Conservation (phyloP, 1,139 yeast species). For the Insectozyma bohioensis region DNA sequence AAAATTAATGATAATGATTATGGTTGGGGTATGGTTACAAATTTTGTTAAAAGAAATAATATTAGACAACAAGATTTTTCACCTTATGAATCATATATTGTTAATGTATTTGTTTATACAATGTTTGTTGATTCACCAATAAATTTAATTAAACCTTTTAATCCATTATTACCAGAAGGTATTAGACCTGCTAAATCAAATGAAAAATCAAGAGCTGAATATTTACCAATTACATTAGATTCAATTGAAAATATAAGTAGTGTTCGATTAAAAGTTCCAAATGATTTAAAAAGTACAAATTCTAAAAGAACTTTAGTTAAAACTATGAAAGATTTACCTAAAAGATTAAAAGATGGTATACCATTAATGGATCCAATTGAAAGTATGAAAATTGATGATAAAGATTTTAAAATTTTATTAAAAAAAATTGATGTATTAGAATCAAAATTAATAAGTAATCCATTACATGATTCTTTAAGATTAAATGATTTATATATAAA, state of each 20-base stretch:
- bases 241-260: constrained; percentile 77
- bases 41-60: constrained; percentile 66
- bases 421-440: constrained; percentile 82
- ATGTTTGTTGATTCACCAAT: constrained; percentile 80
- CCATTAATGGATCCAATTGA: constrained; percentile 88
- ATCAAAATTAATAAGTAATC: constrained; percentile 66
- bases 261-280: constrained; percentile 78
- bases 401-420: constrained; percentile 66
- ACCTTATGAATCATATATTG: constrained; percentile 87
- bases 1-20: constrained; percentile 61
- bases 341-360: constrained; percentile 85
- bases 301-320: constrained; percentile 75
- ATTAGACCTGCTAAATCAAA: constrained; percentile 77
- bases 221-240: constrained; percentile 79
- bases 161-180: constrained; percentile 82
- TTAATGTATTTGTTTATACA: constrained; percentile 77
- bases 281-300: constrained; percentile 67
- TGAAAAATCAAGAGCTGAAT: constrained; percentile 72
- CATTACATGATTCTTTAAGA: constrained; percentile 65
- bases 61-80: constrained; percentile 41
- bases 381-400: constrained; percentile 87
- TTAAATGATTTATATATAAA: constrained; percentile 60
- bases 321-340: constrained; percentile 74
- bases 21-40: constrained; percentile 94
- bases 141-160: constrained; percentile 65